Conservation (phyloP, 1,139 yeast genomes). For the Saccharomyces pastorianus region DNA sequence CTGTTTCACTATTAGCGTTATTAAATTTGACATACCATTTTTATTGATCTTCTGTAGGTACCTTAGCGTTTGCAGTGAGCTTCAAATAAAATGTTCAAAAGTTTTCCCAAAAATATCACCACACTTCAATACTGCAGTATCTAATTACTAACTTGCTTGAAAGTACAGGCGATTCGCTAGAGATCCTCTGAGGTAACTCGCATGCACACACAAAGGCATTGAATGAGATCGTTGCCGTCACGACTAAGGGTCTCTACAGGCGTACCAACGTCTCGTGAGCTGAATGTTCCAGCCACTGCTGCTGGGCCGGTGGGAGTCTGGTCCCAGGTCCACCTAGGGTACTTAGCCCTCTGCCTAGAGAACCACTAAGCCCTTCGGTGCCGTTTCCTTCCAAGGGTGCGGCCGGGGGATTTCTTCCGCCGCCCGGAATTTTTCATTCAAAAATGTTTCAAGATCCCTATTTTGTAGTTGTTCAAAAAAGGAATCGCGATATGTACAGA, state of each 20-base stretch:
- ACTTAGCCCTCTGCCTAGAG: neutral
- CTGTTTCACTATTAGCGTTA: neutral
- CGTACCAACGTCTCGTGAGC: neutral
- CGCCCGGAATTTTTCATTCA: no score
- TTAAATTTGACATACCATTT: neutral
- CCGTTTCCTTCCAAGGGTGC: neutral
- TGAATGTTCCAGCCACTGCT: neutral
- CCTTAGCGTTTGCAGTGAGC: neutral
- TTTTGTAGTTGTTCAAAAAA: neutral
- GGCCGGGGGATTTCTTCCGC: neutral
- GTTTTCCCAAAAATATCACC: no score
- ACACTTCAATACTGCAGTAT: neutral
- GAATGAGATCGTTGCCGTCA: neutral
- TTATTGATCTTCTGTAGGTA: neutral
- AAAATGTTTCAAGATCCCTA: no score
- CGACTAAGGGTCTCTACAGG: neutral
- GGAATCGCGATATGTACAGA: neutral
- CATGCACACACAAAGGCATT: neutral
- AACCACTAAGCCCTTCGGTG: neutral
- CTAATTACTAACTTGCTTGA: neutral
- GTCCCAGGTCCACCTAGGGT: no score
- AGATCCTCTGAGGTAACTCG: neutral
- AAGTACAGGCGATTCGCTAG: neutral
- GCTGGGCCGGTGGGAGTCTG: no score
- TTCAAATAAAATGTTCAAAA: neutral